These are phyloP conservation scores for Talaromyces sp. DNA, from an alignment of 2,329 filamentous ascomycete species.

Conservation along the genomic window DNA sequence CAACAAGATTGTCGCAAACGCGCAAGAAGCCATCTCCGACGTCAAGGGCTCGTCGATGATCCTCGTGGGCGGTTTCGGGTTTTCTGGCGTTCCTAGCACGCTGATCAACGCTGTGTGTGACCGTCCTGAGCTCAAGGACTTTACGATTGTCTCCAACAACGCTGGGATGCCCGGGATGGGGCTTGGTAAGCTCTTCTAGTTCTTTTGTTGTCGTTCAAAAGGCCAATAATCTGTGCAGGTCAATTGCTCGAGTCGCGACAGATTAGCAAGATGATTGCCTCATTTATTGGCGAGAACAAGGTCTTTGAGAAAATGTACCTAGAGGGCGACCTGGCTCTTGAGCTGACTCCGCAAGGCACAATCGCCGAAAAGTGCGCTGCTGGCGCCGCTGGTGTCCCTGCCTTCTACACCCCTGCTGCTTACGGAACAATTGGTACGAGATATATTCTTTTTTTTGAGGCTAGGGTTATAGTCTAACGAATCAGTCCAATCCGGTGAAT, in stretches of 20 bases:
- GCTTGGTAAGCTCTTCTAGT: slow-evolving; percentile 49
- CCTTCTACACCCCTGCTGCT: slow-evolving; percentile 77
- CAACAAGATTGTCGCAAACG: slow-evolving; percentile 68
- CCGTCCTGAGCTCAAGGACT: slow-evolving; percentile 51
- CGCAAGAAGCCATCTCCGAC: slow-evolving; percentile 66
- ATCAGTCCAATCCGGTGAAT: slow-evolving; percentile 42
- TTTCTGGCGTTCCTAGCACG: slow-evolving; percentile 53
- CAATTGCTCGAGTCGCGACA: slow-evolving; percentile 67
- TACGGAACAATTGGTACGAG: slow-evolving; percentile 61
- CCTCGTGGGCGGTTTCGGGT: slow-evolving; percentile 71
- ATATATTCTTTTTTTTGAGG: background rate
- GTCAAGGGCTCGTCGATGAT: slow-evolving; percentile 65
- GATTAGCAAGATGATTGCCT: slow-evolving; percentile 67
- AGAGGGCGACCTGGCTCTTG: slow-evolving; percentile 74
- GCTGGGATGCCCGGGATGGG: slow-evolving; percentile 67
- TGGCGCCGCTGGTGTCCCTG: slow-evolving; percentile 80
- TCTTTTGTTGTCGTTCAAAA: background rate
- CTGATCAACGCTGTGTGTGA: slow-evolving; percentile 61
- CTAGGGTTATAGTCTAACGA: background rate
- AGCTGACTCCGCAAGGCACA: slow-evolving; percentile 84
- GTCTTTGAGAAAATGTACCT: slow-evolving; percentile 85
- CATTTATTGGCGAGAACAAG: slow-evolving; percentile 76
- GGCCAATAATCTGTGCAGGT: slow-evolving; percentile 33
- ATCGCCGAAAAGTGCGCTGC: slow-evolving; percentile 81
- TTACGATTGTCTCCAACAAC: slow-evolving; percentile 79